A percentile compares a stretch with the other conserved stretches of the same genome.
Conservation (phyloP, 148 eudicot species). For the Rhododendron molle region DNA sequence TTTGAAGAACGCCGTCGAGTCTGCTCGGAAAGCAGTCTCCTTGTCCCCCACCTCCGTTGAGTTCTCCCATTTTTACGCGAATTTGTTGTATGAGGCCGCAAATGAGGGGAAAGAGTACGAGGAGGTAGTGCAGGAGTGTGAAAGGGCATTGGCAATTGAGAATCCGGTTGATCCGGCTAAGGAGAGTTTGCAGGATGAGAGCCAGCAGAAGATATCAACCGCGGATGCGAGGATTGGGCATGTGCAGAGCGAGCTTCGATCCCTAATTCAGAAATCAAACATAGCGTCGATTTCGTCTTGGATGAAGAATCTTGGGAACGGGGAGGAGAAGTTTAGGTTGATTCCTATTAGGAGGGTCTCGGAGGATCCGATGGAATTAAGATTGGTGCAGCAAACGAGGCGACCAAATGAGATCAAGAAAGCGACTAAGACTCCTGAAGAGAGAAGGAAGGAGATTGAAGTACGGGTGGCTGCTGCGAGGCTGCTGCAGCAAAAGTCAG, state of each 20-base stretch:
- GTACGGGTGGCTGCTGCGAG: constrained; percentile 92
- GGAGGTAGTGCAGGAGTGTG: constrained; percentile 76
- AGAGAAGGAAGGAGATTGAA: constrained; percentile 88
- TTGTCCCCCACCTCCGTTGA: constrained; percentile 68
- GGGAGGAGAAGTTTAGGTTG: constrained; percentile 69
- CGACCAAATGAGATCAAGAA: constrained; percentile 86
- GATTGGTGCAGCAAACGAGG: constrained; percentile 41
- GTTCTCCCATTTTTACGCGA: constrained; percentile 71
- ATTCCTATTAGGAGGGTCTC: constrained; percentile 52
- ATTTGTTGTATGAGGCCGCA: constrained; percentile 65
- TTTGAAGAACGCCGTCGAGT: constrained; percentile 57
- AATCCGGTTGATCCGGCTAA: constrained; percentile 79
- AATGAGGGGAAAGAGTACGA: constrained; percentile 66
- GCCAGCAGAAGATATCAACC: constrained; percentile 31
- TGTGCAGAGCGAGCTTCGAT: constrained; percentile 51
- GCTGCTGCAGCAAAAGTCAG: constrained; percentile 82
- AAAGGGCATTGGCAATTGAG: constrained; percentile 65
- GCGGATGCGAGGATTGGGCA: constrained; percentile 44
- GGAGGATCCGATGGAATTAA: constrained; percentile 83
- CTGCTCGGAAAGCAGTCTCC: constrained; percentile 50
- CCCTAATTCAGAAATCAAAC: constrained; percentile 63
- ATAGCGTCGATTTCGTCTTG: constrained; percentile 67
- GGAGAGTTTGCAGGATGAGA: constrained; percentile 65
- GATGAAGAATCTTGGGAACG: constrained; percentile 79
- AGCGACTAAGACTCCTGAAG: constrained; percentile 80